phyloP scores from a whole-genome alignment of 2,329 filamentous ascomycete species.

The Colletotrichum salicis region DNA sequence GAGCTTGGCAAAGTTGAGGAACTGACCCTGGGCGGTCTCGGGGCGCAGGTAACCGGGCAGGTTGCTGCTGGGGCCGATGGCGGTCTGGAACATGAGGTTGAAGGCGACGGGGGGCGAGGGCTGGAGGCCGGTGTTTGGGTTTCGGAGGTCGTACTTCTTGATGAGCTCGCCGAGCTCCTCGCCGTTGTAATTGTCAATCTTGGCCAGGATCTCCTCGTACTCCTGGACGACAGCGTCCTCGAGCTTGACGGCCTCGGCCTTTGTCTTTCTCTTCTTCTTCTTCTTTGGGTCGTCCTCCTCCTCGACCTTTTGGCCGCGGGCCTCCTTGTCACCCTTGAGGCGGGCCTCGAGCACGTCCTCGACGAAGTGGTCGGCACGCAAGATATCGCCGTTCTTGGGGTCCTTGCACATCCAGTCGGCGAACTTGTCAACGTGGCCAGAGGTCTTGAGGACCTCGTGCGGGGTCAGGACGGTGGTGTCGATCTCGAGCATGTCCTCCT shows the following conservation, averaged over 20 bases:
- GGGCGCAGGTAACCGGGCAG: constrained; percentile 86
- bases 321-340: constrained; percentile 91
- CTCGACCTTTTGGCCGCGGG: constrained; percentile 83
- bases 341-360: constrained; percentile 91
- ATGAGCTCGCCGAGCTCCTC: constrained; percentile 88
- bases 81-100: constrained; percentile 99
- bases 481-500: constrained; percentile 95
- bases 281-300: constrained; percentile 77
- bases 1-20: constrained; percentile 95
- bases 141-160: constrained; percentile 89
- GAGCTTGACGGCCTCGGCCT: constrained; percentile 82
- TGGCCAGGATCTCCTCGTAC: constrained; percentile 90
- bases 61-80: constrained; percentile 92
- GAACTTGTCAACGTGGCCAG: constrained; percentile 97
- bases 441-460: constrained; percentile 92
- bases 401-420: constrained; percentile 99
- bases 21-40: constrained; percentile 98
- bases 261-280: constrained; percentile 88
- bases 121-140: constrained; percentile 81
- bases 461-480: constrained; percentile 96
- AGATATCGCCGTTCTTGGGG: constrained; percentile 95
- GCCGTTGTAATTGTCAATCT: constrained; percentile 94
- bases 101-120: constrained; percentile 87
- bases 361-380: constrained; percentile 95
- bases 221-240: constrained; percentile 87